Evolutionary conservation across 371 early-diverging fungal genomes (phyloP).

Genomic region (Nosema muscidifuracis): DNA sequence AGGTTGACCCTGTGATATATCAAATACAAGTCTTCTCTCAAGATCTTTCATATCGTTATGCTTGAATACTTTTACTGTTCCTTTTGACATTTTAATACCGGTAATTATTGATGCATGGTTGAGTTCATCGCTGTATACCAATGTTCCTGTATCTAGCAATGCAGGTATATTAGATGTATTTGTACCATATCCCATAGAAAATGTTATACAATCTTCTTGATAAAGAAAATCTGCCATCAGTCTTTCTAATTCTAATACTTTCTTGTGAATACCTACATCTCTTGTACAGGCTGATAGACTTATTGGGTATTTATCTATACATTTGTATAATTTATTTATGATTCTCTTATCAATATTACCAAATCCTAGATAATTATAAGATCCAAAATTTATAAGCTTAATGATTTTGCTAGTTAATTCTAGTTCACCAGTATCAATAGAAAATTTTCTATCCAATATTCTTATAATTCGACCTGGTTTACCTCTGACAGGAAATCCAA

Average conservation of each 20-base stretch:
- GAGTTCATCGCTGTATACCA: slow-evolving; percentile 89
- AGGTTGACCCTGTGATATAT: slow-evolving; percentile 94
- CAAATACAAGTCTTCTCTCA: slow-evolving; percentile 74
- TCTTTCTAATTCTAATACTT: slow-evolving; percentile 74
- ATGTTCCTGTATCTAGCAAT: slow-evolving; percentile 74
- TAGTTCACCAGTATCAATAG: slow-evolving; percentile 76
- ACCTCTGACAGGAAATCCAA: slow-evolving; percentile 86
- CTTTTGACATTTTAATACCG: slow-evolving; percentile 86
- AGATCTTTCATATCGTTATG: slow-evolving; percentile 79
- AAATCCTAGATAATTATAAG: slow-evolving; percentile 98
- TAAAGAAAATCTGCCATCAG: slow-evolving; percentile 88
- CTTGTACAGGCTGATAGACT: slow-evolving; percentile 65
- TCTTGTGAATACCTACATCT: slow-evolving; percentile 65
- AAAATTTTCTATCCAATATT: slow-evolving; percentile 72
- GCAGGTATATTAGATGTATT: slow-evolving; percentile 91
- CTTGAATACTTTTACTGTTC: slow-evolving; percentile 83
- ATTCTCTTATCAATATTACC: slow-evolving; percentile 79
- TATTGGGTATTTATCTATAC: slow-evolving; percentile 62
- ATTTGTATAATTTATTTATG: slow-evolving; percentile 76
- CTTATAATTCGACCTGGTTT: slow-evolving; percentile 82
- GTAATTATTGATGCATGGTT: slow-evolving; percentile 91
- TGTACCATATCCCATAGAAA: slow-evolving; percentile 96
- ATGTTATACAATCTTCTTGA: slow-evolving; percentile 80
- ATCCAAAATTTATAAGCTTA: slow-evolving; percentile 83
- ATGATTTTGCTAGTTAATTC: slow-evolving; percentile 72